Percentiles rank a stretch among this genome's conserved stretches.
Evolutionary conservation across 345 rosid genomes (phyloP).

Genomic region (Salix udensis): DNA sequence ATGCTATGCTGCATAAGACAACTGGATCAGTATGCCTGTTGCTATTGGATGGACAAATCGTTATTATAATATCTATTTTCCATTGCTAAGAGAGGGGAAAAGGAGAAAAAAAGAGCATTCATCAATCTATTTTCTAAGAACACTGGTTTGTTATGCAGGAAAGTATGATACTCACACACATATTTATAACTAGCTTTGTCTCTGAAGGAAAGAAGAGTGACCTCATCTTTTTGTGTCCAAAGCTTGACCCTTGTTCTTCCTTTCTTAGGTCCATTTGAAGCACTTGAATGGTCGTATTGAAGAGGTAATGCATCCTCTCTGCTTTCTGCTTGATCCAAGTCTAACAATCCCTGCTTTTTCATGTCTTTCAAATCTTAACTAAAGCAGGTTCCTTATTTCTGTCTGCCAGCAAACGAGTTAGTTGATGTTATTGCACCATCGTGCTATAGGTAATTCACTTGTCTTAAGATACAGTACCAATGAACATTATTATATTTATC

Average conservation of each 20-base stretch:
- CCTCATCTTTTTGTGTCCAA: constrained; percentile 7
- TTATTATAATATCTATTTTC: too few species aligned
- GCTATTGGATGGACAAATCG: too few species aligned
- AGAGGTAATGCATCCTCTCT: constrained; percentile 50
- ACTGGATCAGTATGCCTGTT: too few species aligned
- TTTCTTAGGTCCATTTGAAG: constrained; percentile 95
- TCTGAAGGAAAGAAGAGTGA: too few species aligned
- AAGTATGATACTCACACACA: too few species aligned
- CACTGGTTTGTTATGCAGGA: too few species aligned
- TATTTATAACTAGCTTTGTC: too few species aligned
- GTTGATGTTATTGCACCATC: constrained; percentile 96
- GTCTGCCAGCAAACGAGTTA: constrained; percentile 90
- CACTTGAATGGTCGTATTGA: constrained; percentile 95
- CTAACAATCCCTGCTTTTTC: constrained; percentile 34
- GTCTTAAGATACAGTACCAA: background rate
- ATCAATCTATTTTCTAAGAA: too few species aligned
- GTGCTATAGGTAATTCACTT: constrained; percentile 72
- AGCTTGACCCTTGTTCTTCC: constrained; percentile 12
- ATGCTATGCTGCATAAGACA: too few species aligned
- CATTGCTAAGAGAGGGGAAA: too few species aligned
- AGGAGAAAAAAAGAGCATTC: too few species aligned
- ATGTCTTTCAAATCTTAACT: constrained; percentile 38
- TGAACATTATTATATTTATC: too few species aligned
- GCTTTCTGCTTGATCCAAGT: constrained; percentile 18
- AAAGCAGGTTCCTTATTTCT: constrained; percentile 99